These are phyloP conservation scores for Solanum peruvianum DNA, from an alignment of 257 asterid genomes.

Conservation along the genomic window DNA sequence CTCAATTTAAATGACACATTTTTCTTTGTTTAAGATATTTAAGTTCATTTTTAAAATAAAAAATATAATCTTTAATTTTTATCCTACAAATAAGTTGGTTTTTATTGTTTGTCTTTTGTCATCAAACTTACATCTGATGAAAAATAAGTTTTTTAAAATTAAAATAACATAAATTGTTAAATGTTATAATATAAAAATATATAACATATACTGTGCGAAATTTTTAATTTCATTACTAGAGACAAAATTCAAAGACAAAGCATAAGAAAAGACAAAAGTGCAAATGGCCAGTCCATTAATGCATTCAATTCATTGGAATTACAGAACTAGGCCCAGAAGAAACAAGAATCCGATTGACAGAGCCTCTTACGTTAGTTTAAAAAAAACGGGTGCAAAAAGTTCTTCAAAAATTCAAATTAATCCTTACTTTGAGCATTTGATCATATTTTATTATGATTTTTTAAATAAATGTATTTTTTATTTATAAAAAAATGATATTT, in stretches of 20 bases:
- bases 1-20: not conserved
- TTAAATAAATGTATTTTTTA: too few relatives aligned
- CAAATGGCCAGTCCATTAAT: not conserved
- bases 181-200: too few relatives aligned
- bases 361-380: not conserved
- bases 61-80: too few relatives aligned
- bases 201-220: too few relatives aligned
- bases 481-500: too few relatives aligned
- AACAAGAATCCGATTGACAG: not conserved
- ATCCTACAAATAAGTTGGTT: not conserved
- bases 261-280: not conserved
- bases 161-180: fast-evolving
- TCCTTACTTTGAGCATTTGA: too few relatives aligned
- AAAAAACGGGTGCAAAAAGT: not conserved
- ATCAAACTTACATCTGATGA: not conserved
- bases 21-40: fast-evolving
- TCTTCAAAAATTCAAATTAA: too few relatives aligned
- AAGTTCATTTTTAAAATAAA: too few relatives aligned
- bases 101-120: not conserved
- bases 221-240: too few relatives aligned
- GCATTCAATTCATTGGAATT: not conserved
- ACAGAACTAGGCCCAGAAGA: not conserved
- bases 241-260: too few relatives aligned
- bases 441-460: too few relatives aligned
- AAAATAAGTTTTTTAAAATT: too few relatives aligned